These are phyloP conservation scores for Collybia sp. DNA, from an alignment of 768 basidiomycete species.

Conservation along the genomic window DNA sequence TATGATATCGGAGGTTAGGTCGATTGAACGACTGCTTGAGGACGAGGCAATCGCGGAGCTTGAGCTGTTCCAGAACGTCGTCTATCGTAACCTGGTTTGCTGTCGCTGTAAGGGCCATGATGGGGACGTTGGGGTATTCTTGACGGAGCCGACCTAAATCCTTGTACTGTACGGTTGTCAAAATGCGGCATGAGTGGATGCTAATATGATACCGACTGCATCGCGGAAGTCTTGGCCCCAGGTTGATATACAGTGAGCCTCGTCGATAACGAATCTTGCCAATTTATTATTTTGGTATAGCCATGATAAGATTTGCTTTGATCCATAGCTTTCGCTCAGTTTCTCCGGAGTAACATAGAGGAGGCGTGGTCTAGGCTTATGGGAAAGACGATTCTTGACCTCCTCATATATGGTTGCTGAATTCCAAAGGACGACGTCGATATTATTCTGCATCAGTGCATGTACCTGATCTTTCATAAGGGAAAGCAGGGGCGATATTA, in stretches of 20 bases:
- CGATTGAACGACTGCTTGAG: constrained; percentile 90
- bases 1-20: constrained; percentile 82
- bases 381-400: constrained; percentile 40
- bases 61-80: constrained; percentile 74
- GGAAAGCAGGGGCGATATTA: constrained; percentile 84
- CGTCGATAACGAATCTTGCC: constrained; percentile 92
- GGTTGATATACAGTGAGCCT: constrained; percentile 90
- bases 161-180: constrained; percentile 50
- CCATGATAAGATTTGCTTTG: constrained; percentile 49
- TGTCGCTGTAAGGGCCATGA: constrained; percentile 97
- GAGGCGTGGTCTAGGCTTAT: constrained; percentile 50
- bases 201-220: constrained; percentile 43
- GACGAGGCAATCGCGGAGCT: constrained; percentile 50
- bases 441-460: constrained; percentile 53
- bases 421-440: constrained; percentile 70
- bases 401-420: constrained; percentile 41
- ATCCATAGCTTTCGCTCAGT: constrained; percentile 54
- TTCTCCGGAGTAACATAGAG: constrained; percentile 94
- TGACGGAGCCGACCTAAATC: constrained; percentile 62
- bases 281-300: constrained; percentile 55
- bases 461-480: constrained; percentile 89
- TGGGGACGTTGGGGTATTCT: constrained; percentile 75
- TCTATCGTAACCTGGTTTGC: constrained; percentile 74
- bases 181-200: neutral
- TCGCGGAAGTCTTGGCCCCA: constrained; percentile 95